Evolutionary conservation across 164 flowering plant species (phyloP).

Genomic region (Stephania japonica): DNA sequence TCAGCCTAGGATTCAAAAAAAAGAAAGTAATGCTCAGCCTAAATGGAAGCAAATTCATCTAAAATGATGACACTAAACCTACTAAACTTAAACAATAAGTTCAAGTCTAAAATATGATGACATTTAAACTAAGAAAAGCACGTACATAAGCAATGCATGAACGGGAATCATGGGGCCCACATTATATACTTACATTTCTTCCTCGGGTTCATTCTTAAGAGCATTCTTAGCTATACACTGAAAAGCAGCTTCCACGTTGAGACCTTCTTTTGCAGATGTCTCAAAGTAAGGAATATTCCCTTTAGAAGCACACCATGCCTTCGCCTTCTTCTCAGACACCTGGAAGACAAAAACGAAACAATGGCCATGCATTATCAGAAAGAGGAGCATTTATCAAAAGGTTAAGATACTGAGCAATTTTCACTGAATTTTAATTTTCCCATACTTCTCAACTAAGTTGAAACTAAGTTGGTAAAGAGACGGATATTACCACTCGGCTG

Average conservation of each 20-base stretch:
- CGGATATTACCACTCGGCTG: slow-evolving; percentile 71
- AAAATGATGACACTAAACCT: not conserved
- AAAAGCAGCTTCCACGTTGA: slow-evolving; percentile 86
- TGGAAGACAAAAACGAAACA: slow-evolving; percentile 18
- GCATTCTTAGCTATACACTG: slow-evolving; percentile 78
- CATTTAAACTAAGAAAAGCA: not conserved
- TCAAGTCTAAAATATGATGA: not conserved
- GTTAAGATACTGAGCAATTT: not conserved
- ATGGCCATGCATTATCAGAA: not conserved
- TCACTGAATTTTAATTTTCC: not conserved
- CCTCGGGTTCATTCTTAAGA: slow-evolving; percentile 78
- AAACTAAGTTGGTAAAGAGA: not conserved
- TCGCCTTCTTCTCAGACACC: slow-evolving; percentile 93
- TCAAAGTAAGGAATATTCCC: slow-evolving; percentile 96
- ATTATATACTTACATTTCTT: slow-evolving; percentile 59
- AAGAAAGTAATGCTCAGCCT: not conserved
- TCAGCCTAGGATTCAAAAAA: too few relatives aligned
- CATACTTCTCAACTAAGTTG: not conserved
- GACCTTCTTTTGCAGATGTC: slow-evolving; percentile 85
- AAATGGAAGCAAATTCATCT: not conserved
- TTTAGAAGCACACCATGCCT: slow-evolving; percentile 88
- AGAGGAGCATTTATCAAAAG: not conserved
- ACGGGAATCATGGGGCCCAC: not conserved
- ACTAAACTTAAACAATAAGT: not conserved
- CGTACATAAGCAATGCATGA: not conserved